Base-by-base conservation (phyloP, 75 land plant species). In the Sequoiadendron giganteum region DNA sequence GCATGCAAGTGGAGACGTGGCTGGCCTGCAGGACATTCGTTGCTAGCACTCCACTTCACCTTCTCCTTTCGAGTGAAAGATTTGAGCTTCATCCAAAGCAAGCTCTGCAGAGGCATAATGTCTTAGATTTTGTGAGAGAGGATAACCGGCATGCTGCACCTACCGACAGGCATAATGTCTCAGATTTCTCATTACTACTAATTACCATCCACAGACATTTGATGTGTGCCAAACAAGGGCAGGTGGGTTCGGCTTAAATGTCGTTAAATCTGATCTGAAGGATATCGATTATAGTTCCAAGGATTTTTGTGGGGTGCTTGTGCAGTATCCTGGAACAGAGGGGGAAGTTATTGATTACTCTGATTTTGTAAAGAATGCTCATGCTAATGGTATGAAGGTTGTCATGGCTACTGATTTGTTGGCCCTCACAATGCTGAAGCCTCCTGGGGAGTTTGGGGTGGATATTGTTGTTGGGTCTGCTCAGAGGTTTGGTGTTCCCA, bases 401-500 rank as follows among this genome's bases (percentile, higher is more conserved):
- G 99, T 98, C 73, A 93, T 97, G 94, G 95, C 97, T 21, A 89
- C 93, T 0, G 97, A 98, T 90, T 86, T 98, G 89, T 88, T 98
- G 90, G 93, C 99, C n/a, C 90, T 98, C 89, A 97, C 96, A 11
- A 58, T 93, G 90, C 89, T 98, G 89, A 96, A 93, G 88, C 99
- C 99, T 34, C 99, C 99, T 0, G 99, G 99, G 36, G 99, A 98
- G 88, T 72, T 97, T 34, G 97, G 99, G 42, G 99, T 93, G 1
- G 99, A 98, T 87, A 98, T 97, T 89, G 97, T 91, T 1, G 97
- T 98, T 15, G 99, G 99, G 3, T 97, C 95, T 40, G 99, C 99
- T 7, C 97, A 98, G 93, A 91, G 99, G 88, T 98, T 98, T 87
- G 99, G 99, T 19, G 99, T 98, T 32, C 99, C 99, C 14, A 97